Base-by-base conservation (phyloP, 805 yeast species). In the Wickerhamiella slavikovae region DNA sequence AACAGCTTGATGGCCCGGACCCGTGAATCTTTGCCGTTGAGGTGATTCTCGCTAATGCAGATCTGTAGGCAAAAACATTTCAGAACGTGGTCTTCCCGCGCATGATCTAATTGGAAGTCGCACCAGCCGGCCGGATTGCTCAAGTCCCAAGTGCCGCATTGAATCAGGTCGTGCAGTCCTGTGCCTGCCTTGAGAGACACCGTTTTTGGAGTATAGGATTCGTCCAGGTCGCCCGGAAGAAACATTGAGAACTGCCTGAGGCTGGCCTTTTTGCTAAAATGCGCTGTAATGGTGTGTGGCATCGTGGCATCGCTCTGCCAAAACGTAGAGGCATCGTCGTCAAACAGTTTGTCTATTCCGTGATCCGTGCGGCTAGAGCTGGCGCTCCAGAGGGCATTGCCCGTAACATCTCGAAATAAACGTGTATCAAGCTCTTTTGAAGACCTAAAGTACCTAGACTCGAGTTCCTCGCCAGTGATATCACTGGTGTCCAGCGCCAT, bases 221-320 rank as follows among this genome's bases (percentile, higher is more conserved):
- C 96, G 49, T 89, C 98, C 4, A 67, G 53, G 3, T 57, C 48
- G 40, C 63, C 68, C 41, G 83, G 78, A 14, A 76, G 64, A 50
- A 68, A 89, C 4, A 89, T 43, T 1, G 80, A 68, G 1, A 89
- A 51, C 30, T 77, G 50, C 29, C 71, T 68, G 3, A 89, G 52
- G 14, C 68, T 58, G 3, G 82, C 91, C 29, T 68, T 61, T 43
- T 76, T 82, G 18, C 82, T 61, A 49, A 89, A 89, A 43, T 70
- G 82, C 2, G 80, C 64, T 27, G 76, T 76, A 4, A 89, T 56
- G 17, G 55, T 58, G 52, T 89, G 99, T 0, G 96, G 98, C 41
- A 74, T 79, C 9, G 64, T 60, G 0, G 95, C 98, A 46, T 89
- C 98, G 26, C 91, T 74, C 50, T 89, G 98, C 99, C 99, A 89